Conservation (phyloP, 2,329 filamentous ascomycete species). For the Colletotrichum filicis region DNA sequence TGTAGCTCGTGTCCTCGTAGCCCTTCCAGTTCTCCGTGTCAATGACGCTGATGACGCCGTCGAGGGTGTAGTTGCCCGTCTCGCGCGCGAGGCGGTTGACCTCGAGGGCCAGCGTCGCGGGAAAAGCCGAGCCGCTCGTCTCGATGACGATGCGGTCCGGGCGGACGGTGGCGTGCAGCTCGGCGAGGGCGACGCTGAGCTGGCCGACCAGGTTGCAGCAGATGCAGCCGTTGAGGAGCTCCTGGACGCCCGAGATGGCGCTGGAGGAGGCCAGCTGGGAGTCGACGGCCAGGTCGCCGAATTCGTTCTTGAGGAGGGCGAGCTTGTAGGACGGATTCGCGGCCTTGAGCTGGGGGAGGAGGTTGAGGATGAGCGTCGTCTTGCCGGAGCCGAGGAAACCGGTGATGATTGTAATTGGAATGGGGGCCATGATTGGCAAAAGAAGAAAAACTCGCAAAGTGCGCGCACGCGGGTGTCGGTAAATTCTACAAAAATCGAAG, state of each 20-base stretch:
- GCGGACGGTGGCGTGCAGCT: slow-evolving; percentile 67
- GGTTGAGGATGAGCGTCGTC: slow-evolving; percentile 93
- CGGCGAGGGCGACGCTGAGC: slow-evolving; percentile 80
- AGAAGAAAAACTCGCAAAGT: background rate
- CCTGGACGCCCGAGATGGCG: slow-evolving; percentile 88
- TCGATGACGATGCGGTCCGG: slow-evolving; percentile 95
- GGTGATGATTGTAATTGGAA: slow-evolving; percentile 93
- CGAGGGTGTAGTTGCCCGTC: slow-evolving; percentile 77
- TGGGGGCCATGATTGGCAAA: slow-evolving; percentile 66
- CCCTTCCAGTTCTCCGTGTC: slow-evolving; percentile 96
- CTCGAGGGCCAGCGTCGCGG: slow-evolving; percentile 90
- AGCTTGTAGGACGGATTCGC: slow-evolving; percentile 81
- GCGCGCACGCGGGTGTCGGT: background rate
- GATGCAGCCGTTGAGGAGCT: slow-evolving; percentile 96
- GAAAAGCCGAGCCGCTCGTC: slow-evolving; percentile 89
- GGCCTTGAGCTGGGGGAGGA: slow-evolving; percentile 88
- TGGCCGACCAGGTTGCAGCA: slow-evolving; percentile 98
- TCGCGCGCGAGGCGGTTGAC: slow-evolving; percentile 83
- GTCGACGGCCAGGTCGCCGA: slow-evolving; percentile 93
- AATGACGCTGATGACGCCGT: slow-evolving; percentile 89
- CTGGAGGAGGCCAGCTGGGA: slow-evolving; percentile 86
- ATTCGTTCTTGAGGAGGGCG: slow-evolving; percentile 97
- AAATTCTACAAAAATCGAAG: background rate
- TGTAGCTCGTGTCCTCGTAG: slow-evolving; percentile 91
- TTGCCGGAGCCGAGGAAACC: slow-evolving; percentile 97